Evolutionary conservation across 306 rosid species (phyloP).

Genomic region (Ormosia emarginata): DNA sequence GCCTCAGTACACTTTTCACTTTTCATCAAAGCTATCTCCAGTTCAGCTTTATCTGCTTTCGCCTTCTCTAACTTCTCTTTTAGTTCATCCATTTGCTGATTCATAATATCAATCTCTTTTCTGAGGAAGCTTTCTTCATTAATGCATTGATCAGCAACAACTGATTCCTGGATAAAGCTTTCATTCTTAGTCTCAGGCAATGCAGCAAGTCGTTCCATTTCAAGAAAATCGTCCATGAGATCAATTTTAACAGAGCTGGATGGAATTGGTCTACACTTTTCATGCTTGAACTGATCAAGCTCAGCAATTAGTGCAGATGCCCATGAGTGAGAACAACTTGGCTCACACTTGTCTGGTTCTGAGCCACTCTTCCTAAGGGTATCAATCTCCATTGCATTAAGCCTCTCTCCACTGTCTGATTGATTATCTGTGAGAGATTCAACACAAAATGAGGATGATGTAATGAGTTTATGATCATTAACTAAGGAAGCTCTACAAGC

Average conservation of each 20-base stretch:
- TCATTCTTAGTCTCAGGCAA: constrained; percentile 50
- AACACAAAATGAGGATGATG: constrained; percentile 59
- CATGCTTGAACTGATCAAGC: constrained; percentile 83
- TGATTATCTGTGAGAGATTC: constrained; percentile 80
- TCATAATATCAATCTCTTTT: constrained; percentile 63
- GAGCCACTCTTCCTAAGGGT: constrained; percentile 37
- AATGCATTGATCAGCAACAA: constrained; percentile 19
- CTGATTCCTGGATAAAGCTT: constrained; percentile 39
- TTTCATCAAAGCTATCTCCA: constrained; percentile 49
- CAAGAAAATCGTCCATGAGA: constrained; percentile 96
- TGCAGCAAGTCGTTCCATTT: constrained; percentile 86
- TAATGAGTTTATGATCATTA: constrained; percentile 53
- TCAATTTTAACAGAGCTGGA: constrained; percentile 55
- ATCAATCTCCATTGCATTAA: constrained; percentile 43
- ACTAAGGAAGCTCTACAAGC: constrained; percentile 41
- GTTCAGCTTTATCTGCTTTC: constrained; percentile 60
- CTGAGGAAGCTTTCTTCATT: constrained; percentile 47
- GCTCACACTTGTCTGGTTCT: constrained; percentile 59
- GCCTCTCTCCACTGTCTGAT: constrained; percentile 66
- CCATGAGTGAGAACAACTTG: constrained; percentile 72
- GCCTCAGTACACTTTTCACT: constrained; percentile 52
- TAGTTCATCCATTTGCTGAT: constrained; percentile 47
- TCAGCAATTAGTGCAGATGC: constrained; percentile 68
- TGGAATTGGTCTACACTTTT: constrained; percentile 49
- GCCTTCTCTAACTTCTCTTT: constrained; percentile 51